Percentiles rank a stretch among this genome's conserved stretches.
These are phyloP conservation scores for Fusarium chuoi DNA, from an alignment of 2,329 filamentous ascomycete species.

Conservation along the genomic window DNA sequence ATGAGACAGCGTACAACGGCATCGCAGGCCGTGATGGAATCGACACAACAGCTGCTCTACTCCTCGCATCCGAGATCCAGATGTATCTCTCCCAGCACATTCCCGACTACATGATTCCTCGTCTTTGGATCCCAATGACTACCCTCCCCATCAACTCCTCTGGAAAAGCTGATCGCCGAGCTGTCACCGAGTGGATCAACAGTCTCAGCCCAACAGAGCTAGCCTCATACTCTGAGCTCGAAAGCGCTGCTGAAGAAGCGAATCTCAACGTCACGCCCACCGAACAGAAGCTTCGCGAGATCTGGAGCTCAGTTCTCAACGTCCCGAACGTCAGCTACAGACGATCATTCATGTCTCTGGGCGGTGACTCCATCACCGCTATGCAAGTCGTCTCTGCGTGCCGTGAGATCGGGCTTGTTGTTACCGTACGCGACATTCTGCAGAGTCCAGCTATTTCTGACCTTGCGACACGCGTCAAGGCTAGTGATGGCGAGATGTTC, in stretches of 20 bases:
- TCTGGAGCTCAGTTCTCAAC: background rate
- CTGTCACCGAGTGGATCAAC: background rate
- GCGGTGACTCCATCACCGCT: background rate
- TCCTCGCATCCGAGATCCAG: background rate
- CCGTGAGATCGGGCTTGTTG: background rate
- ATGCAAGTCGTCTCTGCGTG: slow-evolving; percentile 2
- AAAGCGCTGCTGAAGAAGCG: background rate
- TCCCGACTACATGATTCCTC: background rate
- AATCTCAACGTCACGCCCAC: background rate
- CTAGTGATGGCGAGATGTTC: background rate
- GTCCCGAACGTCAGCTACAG: background rate
- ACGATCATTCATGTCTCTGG: background rate
- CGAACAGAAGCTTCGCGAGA: background rate
- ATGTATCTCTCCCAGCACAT: background rate
- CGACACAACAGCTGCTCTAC: background rate
- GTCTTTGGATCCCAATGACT: slow-evolving; percentile 2
- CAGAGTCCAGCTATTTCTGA: background rate
- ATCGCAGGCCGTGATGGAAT: background rate
- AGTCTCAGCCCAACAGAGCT: background rate
- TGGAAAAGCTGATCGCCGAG: background rate
- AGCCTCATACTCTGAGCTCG: background rate
- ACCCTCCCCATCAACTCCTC: background rate
- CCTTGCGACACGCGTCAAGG: background rate
- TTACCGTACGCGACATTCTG: background rate
- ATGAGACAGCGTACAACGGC: background rate